Percentiles rank a stretch among this genome's conserved stretches.
These are phyloP conservation scores for Anthoceros angustus DNA, from an alignment of 225 moss, liverwort and hornwort genomes.

Conservation along the genomic window DNA sequence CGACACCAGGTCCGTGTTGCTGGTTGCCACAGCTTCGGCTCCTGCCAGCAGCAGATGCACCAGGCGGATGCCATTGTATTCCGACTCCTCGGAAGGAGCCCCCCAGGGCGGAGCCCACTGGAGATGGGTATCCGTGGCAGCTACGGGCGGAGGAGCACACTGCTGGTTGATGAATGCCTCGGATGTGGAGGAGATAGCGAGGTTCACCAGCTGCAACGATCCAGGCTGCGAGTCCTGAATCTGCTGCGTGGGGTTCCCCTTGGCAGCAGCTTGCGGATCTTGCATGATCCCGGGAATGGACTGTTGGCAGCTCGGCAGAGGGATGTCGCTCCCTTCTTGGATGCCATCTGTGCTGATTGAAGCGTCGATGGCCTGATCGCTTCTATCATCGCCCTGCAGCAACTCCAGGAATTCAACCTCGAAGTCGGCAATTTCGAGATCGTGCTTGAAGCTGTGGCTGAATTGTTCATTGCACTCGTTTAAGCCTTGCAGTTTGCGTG, in stretches of 20 bases:
- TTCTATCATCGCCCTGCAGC: background rate
- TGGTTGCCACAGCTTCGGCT: conserved; percentile 53
- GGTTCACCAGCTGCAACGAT: background rate
- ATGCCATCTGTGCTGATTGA: no score
- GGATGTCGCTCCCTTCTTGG: no score
- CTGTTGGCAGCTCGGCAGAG: no score
- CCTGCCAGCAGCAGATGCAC: conserved; percentile 68
- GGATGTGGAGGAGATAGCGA: background rate
- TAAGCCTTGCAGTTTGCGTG: no score
- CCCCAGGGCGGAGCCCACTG: background rate
- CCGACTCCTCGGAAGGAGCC: conserved; percentile 17
- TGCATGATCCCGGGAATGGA: no score
- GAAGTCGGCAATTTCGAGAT: background rate
- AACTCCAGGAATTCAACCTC: background rate
- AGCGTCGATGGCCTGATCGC: background rate
- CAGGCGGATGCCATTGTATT: conserved; percentile 59
- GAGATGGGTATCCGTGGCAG: background rate
- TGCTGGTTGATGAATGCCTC: background rate
- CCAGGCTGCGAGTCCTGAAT: no score
- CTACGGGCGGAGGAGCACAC: background rate
- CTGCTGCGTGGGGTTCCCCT: no score
- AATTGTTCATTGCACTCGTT: background rate
- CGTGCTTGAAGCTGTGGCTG: background rate
- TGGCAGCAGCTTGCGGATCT: no score
- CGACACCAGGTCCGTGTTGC: conserved; percentile 39